Evolutionary conservation across 257 asterid species (phyloP), one percentile per base, ranked within the genome.

Genomic region (Leonotis leonurus): DNA sequence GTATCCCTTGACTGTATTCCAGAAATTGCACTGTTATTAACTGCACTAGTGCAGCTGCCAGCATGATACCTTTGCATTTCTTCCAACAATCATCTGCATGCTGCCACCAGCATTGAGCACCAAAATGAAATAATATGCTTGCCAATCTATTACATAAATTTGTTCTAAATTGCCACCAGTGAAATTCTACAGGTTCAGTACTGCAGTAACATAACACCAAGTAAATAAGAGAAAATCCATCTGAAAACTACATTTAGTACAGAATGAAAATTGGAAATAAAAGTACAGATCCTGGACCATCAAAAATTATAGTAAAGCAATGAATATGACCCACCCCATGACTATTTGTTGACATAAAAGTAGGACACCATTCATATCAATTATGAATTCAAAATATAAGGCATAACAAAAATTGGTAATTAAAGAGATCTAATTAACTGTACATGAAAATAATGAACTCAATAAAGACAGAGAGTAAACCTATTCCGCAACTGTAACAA

Each of bases 1-100:
- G 78, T 46, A 69, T 93, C 99, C 82, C 97, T 82, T 49, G 87
- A 68, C 73, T 92, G 86, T 75, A 85, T 27, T 72, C 95, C 97
- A 56, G 82, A 63, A 62, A 79, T 66, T 62, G 83, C 76, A 83
- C 79, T 74, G 79, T 86, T 92, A 67, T 84, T 93, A 71, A 89
- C 95, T 89, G 97, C 97, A 85, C 95, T 84, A 75, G 83, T 83
- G 99, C 97, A 83, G 97, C 87, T 85, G 77, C 78, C 76, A 76
- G 78, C 73, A 84, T 89, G 99, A 93, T 87, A 89, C 86, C 96
- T 89, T 82, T 89, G 99, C 99, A 93, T 93, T 73, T 89, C 90
- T 86, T 74, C 96, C 69, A 73, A 80, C 87, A 76, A 80, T 81
- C 80, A 85, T 81, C 99, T 75, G 94, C 99, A 93, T 93, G 82